Evolutionary conservation across 2,329 filamentous ascomycete genomes (phyloP), one percentile per base, ranked within the genome.

Genomic region (Arthrobotrys entomopaga): DNA sequence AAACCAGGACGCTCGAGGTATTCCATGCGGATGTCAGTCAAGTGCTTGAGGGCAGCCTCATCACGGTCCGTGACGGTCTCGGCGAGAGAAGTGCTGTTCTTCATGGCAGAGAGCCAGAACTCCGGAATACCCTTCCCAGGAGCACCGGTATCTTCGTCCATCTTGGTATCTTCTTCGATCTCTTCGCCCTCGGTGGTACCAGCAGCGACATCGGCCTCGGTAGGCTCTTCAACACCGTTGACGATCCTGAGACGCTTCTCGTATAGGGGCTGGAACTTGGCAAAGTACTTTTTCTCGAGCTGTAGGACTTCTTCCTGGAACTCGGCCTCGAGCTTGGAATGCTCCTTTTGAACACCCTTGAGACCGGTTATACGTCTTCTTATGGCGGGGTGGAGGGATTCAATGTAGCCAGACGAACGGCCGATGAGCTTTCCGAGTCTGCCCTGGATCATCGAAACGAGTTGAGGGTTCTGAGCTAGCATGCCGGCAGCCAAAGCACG

Each of bases 101-200:
- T 99, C 94, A 99, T 98, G 79, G 96, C 94, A 76, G 94, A 97
- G 58, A 99, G 87, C 95, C 95, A 99, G 87, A 99, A 99, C 84
- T 99, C 95, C 77, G 95, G 95, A 77, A 99, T 97, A 83, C 95
- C 95, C 80, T 88, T 86, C 77, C 90, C 83, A 65, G 83, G 81
- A 8, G 52, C 29, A 80, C 80, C 82, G 38, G 84, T 81, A 76
- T 86, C 84, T 67, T 84, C 82, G 52, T 85, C 81, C 78, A 87
- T 85, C 77, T 89, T 86, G 60, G 85, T 83, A 80, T 89, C 82
- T 78, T 86, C 15, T 46, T 46, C 83, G 49, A 82, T 82, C 54
- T 83, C 82, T 77, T 84, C 82, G 65, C 86, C 84, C 16, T 89
- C 86, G 42, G 77, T 76, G 5, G 76, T 77, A 77, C 95, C 95